Percentiles rank a stretch among this genome's conserved stretches.
These are phyloP conservation scores for Microbotryum silenes-acaulis DNA, from an alignment of 1,284 basidiomycete species.

Conservation along the genomic window DNA sequence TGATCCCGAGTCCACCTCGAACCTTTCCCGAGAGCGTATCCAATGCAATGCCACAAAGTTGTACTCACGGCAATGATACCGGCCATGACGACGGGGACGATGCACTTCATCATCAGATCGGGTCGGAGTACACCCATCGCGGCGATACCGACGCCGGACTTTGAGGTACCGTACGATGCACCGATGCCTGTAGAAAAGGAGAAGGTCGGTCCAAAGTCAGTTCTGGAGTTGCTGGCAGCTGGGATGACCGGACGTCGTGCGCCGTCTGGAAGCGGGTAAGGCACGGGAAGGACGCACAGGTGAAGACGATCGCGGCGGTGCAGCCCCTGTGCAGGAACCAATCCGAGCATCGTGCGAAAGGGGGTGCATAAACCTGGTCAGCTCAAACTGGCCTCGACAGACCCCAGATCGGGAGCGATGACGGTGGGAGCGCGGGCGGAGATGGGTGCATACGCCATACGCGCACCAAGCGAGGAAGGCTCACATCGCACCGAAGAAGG, in stretches of 20 bases:
- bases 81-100: constrained; percentile 41
- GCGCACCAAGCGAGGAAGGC: constrained; percentile 37
- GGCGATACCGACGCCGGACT: constrained; percentile 47
- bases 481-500: constrained; percentile 95
- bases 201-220: neutral
- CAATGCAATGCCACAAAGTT: too few species aligned
- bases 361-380: neutral
- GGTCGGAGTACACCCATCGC: constrained; percentile 47
- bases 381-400: neutral
- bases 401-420: neutral
- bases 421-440: neutral
- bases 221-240: neutral
- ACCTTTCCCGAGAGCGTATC: too few species aligned
- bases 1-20: too few species aligned
- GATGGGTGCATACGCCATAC: too few species aligned
- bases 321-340: constrained; percentile 58
- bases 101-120: constrained; percentile 43
- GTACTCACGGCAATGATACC: constrained; percentile 39
- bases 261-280: neutral
- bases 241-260: neutral
- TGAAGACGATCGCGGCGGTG: constrained; percentile 94
- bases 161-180: constrained; percentile 44
- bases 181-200: constrained; percentile 19
- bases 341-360: neutral
- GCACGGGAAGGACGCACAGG: constrained; percentile 57